phyloP scores from a whole-genome alignment of 1,284 basidiomycete species.

The Trichosporon faecale region DNA sequence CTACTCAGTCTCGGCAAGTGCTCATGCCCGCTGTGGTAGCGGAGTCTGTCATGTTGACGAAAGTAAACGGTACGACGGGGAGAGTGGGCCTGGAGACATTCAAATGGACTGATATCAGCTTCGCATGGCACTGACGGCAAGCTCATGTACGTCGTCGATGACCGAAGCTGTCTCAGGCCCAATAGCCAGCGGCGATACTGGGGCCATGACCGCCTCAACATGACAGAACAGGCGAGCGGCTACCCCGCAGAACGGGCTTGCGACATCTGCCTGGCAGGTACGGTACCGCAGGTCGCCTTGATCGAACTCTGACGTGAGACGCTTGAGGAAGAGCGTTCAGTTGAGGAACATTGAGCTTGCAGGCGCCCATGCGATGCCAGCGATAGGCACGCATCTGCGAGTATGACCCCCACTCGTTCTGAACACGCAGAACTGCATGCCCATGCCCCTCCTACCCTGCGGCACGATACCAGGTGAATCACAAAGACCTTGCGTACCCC shows the following conservation, averaged over 20 bases:
- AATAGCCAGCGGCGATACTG: background rate
- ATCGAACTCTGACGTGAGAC: background rate
- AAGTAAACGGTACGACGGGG: background rate
- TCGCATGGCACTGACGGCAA: background rate
- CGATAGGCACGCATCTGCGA: background rate
- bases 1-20: too few relatives aligned
- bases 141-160: too few relatives aligned
- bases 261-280: background rate
- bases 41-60: background rate
- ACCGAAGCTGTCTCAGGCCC: too few relatives aligned
- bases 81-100: background rate
- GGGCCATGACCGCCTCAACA: background rate
- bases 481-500: background rate
- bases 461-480: background rate
- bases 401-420: background rate
- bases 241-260: background rate
- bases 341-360: background rate
- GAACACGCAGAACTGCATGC: background rate
- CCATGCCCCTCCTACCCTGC: too few relatives aligned
- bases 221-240: background rate
- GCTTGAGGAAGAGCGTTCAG: background rate
- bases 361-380: background rate
- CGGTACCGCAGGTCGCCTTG: background rate
- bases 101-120: background rate
- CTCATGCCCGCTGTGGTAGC: too few relatives aligned